phyloP scores from a whole-genome alignment of 2,329 filamentous ascomycete species.

The Apiospora saccharicola region DNA sequence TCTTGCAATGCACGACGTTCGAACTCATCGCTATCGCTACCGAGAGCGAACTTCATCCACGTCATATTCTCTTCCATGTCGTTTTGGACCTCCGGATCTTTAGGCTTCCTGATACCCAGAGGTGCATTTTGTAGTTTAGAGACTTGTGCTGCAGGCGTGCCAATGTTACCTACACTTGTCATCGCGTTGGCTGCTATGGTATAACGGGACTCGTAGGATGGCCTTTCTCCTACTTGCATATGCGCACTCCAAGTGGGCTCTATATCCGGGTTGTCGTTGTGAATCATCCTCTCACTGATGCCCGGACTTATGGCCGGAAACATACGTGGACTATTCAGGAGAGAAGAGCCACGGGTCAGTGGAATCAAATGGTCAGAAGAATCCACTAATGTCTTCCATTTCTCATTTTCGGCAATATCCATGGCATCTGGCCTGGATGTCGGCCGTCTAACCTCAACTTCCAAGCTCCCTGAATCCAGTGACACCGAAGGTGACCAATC shows the following conservation, averaged over 20 bases:
- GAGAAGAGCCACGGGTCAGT: conserved; percentile 28
- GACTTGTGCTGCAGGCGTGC: not conserved
- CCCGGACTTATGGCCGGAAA: conserved; percentile 16
- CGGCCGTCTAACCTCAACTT: conserved; percentile 38
- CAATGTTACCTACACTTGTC: not conserved
- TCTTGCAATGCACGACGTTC: conserved; percentile 35
- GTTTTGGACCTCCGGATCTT: conserved; percentile 6
- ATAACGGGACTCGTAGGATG: not conserved
- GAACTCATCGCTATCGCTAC: conserved; percentile 36
- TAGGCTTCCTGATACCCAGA: conserved; percentile 1
- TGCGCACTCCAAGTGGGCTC: not conserved
- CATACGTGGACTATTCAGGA: conserved; percentile 21
- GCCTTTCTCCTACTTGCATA: not conserved
- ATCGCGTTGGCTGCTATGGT: not conserved
- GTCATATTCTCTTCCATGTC: conserved; percentile 33
- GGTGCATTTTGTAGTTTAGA: not conserved
- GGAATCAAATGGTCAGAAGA: conserved; percentile 24
- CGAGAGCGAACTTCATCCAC: conserved; percentile 43
- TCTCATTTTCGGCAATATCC: conserved; percentile 25
- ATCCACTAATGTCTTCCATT: conserved; percentile 21
- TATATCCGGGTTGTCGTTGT: not conserved
- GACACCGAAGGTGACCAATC: conserved; percentile 37
- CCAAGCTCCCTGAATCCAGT: conserved; percentile 35
- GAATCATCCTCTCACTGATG: conserved; percentile 17
- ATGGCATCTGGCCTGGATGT: conserved; percentile 29